Percentiles rank a stretch among this genome's conserved stretches.
These are phyloP conservation scores for Diaporthe sp. DNA, from an alignment of 2,329 filamentous ascomycete genomes.

Conservation along the genomic window DNA sequence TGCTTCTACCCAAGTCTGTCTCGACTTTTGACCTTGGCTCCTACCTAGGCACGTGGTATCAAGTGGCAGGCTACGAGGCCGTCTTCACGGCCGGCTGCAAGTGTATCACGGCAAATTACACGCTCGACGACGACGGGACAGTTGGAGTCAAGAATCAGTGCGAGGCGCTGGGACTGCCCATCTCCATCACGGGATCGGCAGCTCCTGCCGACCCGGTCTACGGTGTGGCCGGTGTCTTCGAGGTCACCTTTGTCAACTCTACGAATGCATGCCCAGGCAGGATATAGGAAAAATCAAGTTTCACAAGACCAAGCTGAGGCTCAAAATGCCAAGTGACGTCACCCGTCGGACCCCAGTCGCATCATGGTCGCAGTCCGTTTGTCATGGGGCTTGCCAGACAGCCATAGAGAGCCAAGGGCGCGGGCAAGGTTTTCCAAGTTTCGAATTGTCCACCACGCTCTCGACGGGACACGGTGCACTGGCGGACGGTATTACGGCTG, in stretches of 20 bases:
- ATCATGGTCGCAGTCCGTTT: not conserved
- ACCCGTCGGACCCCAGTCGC: not conserved
- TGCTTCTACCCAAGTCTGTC: slow-evolving; percentile 38
- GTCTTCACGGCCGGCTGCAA: slow-evolving; percentile 36
- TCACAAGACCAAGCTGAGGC: too few species aligned
- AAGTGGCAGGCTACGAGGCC: slow-evolving; percentile 36
- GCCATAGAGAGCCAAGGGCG: not conserved
- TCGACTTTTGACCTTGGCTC: slow-evolving; percentile 34
- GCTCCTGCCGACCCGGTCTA: slow-evolving; percentile 35
- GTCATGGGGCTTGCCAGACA: not conserved
- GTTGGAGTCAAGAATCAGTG: slow-evolving; percentile 37
- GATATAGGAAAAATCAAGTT: too few species aligned
- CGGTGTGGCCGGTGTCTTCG: slow-evolving; percentile 35
- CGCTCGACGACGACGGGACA: slow-evolving; percentile 36
- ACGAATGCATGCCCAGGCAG: slow-evolving; percentile 35
- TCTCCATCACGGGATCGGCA: slow-evolving; percentile 35
- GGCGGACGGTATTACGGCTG: not conserved
- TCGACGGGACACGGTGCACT: too few species aligned
- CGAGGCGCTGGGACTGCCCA: slow-evolving; percentile 33
- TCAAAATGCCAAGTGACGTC: slow-evolving; percentile 27
- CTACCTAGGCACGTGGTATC: slow-evolving; percentile 37
- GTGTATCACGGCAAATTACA: slow-evolving; percentile 37
- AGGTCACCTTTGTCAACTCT: slow-evolving; percentile 35
- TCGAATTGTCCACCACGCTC: not conserved
- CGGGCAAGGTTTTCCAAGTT: slow-evolving; percentile 23